A percentile compares a stretch with the other conserved stretches of the same genome.
Conservation (phyloP, 129 eudicot species). For the Tagetes patula region DNA sequence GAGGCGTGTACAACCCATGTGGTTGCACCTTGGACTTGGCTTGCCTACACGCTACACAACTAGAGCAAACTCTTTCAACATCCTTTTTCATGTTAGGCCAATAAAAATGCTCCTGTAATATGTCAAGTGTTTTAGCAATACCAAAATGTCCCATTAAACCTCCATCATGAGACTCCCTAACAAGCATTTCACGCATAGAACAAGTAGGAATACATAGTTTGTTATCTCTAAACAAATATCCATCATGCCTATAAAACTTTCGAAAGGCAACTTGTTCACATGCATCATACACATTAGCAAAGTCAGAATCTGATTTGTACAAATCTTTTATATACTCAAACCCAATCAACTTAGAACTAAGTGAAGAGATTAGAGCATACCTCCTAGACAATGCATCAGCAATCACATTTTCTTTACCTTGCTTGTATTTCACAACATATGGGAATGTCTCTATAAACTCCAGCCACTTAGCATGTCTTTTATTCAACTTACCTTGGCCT, state of each 20-base stretch:
- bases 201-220: neutral
- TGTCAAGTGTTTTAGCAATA: neutral
- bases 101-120: neutral
- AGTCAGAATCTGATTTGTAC: neutral
- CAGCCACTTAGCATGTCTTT: slow-evolving; percentile 2
- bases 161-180: neutral
- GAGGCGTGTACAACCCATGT: neutral
- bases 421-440: neutral
- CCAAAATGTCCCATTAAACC: neutral
- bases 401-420: neutral
- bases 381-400: neutral
- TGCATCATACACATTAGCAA: neutral
- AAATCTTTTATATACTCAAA: neutral
- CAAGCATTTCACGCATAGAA: neutral
- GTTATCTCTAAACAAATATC: neutral
- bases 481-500: neutral
- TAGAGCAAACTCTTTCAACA: neutral
- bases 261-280: neutral
- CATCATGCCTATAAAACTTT: neutral
- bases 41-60: neutral
- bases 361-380: neutral
- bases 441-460: neutral
- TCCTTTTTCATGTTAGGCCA: neutral
- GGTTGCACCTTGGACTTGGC: neutral
- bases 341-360: neutral